Evolutionary conservation across 75 land plant species (phyloP), one percentile per base, ranked within the genome.

Genomic region (Pinus albicaulis): DNA sequence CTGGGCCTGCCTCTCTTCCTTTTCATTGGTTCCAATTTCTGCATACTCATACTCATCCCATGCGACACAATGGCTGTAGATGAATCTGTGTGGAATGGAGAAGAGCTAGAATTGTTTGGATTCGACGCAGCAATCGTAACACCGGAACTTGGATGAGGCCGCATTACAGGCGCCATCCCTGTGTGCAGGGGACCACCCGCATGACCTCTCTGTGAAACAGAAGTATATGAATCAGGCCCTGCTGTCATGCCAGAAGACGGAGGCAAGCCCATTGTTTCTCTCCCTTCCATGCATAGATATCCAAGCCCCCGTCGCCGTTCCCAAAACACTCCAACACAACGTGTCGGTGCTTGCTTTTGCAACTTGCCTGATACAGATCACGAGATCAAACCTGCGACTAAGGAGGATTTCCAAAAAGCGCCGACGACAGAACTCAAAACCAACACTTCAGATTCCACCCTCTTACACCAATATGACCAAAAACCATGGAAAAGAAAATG

Each of bases 1-100:
- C 95, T 77, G 7, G 95, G 95, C 74, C 95, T 81, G 36, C 95
- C 95, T 55, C 95, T 83, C 74, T 92, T 91, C 74, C 87, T 79
- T 79, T 88, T 92, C 66, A 79, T 76, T n/a, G 86, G 79, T 81
- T 90, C 88, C 52, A 76, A 23, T 70, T 73, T 72, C 74, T 72
- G 74, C 57, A 72, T 13, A 25, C 57, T 19, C 44, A 48, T 26
- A 24, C 31, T 12, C 71, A 59, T 23, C 22, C 78, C 78, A 73
- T 81, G 83, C 57, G 83, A 44, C 6, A 75, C 73, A 60, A 79
- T 80, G 16, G 74, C 68, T 15, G 76, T 74, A 5, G 76, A 57
- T 55, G 76, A 66, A 56, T 79, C 36, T 71, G 83, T 82, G 13
- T 76, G 78, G 36, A 69, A 70, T 36, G 68, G 81, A 56, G 83